Evolutionary conservation across 345 rosid genomes (phyloP).

Genomic region (Toxicodendron radicans): DNA sequence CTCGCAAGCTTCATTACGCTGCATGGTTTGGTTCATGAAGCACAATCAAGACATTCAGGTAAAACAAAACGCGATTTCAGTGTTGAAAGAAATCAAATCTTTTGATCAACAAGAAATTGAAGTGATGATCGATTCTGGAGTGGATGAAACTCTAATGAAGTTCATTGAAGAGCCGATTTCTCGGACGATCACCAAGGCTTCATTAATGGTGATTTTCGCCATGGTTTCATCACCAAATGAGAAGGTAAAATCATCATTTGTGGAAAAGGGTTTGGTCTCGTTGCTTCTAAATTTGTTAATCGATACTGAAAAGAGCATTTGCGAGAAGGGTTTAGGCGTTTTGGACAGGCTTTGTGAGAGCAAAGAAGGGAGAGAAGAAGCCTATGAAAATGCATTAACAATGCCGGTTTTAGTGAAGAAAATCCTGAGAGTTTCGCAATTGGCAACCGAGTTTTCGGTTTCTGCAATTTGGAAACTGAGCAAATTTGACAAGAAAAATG

Average conservation of each 20-base stretch:
- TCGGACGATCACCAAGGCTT: slow-evolving; percentile 35
- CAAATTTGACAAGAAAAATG: slow-evolving; percentile 29
- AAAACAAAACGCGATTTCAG: slow-evolving; percentile 31
- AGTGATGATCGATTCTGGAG: slow-evolving; percentile 26
- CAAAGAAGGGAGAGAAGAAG: slow-evolving; percentile 39
- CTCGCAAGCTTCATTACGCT: slow-evolving; percentile 29
- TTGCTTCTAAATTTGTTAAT: slow-evolving; percentile 29
- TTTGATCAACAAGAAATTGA: slow-evolving; percentile 12
- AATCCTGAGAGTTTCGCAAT: slow-evolving; percentile 34
- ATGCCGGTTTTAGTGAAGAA: slow-evolving; percentile 53
- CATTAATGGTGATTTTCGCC: slow-evolving; percentile 37
- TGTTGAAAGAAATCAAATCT: slow-evolving; percentile 35
- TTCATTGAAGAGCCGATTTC: slow-evolving; percentile 35
- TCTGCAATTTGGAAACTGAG: slow-evolving; percentile 45
- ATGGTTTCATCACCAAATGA: slow-evolving; percentile 27
- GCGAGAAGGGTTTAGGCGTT: slow-evolving; percentile 41
- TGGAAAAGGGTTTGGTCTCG: slow-evolving; percentile 35
- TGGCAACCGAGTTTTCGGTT: slow-evolving; percentile 44
- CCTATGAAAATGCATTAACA: slow-evolving; percentile 37
- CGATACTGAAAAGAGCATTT: slow-evolving; percentile 32
- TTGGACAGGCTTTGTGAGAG: slow-evolving; percentile 35
- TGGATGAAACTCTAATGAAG: slow-evolving; percentile 18
- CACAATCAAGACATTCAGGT: slow-evolving; percentile 20
- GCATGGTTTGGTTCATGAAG: slow-evolving; percentile 38
- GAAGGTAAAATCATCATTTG: slow-evolving; percentile 18